Evolutionary conservation across 352 stramenopile genomes (phyloP).

Genomic region (Globisporangium viniferum): DNA sequence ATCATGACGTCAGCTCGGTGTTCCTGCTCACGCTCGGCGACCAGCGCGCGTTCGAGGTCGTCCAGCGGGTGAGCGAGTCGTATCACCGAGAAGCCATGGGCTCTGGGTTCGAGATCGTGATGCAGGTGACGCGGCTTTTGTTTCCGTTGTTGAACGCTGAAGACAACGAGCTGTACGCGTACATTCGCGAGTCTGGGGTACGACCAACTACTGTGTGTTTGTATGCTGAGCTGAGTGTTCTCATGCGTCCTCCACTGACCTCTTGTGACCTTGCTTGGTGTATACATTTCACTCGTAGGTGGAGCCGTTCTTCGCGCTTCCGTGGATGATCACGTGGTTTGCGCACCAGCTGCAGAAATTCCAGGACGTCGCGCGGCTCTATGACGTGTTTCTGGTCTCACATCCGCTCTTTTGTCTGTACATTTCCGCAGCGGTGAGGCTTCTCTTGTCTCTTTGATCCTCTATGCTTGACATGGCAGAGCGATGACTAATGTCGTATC

Average conservation of each 20-base stretch:
- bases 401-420: conserved; percentile 93
- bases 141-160: conserved; percentile 67
- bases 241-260: neutral
- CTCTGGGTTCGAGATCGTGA: conserved; percentile 77
- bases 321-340: conserved; percentile 96
- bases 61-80: conserved; percentile 73
- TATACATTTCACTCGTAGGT: conserved; percentile 47
- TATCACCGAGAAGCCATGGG: conserved; percentile 90
- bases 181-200: conserved; percentile 65
- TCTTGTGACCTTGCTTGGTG: neutral
- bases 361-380: conserved; percentile 85
- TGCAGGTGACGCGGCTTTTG: conserved; percentile 60
- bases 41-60: conserved; percentile 54
- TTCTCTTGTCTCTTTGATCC: neutral
- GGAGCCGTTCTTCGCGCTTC: conserved; percentile 92
- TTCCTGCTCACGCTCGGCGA: conserved; percentile 82
- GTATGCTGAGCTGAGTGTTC: too few relatives aligned
- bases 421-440: conserved; percentile 67
- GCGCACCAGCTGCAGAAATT: conserved; percentile 89
- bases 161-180: conserved; percentile 55
- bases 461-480: neutral
- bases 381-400: conserved; percentile 91
- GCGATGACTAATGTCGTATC: neutral
- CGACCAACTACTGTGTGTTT: conserved; percentile 4
- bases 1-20: conserved; percentile 91